A percentile compares a stretch with the other conserved stretches of the same genome.
Evolutionary conservation across 2,329 filamentous ascomycete genomes (phyloP).

Genomic region (Fusarium siculi): DNA sequence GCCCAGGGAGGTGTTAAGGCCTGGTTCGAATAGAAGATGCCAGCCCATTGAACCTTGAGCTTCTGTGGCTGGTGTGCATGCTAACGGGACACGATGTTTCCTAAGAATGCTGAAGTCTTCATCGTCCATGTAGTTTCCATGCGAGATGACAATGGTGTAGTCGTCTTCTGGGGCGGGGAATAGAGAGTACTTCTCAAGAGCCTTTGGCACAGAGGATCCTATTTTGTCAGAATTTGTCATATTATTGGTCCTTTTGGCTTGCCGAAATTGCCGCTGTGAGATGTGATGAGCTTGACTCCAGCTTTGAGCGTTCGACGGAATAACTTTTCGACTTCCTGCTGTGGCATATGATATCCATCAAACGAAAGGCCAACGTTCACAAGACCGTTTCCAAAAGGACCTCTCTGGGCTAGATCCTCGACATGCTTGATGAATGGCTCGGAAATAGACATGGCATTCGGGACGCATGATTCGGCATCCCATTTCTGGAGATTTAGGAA

Average conservation of each 20-base stretch:
- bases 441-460: background rate
- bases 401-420: background rate
- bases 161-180: background rate
- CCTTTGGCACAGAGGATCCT: background rate
- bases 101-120: background rate
- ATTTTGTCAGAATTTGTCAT: rapidly evolving
- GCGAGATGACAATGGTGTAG: background rate
- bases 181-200: background rate
- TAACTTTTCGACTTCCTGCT: background rate
- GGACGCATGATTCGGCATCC: background rate
- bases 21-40: background rate
- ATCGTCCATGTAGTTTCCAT: background rate
- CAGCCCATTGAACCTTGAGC: background rate
- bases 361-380: background rate
- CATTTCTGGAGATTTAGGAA: background rate
- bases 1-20: background rate
- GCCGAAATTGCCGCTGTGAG: background rate
- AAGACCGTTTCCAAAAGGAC: background rate
- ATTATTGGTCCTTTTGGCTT: background rate
- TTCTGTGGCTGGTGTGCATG: background rate
- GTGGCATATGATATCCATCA: background rate
- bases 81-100: background rate
- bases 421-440: background rate
- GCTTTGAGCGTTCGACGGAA: background rate
- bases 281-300: background rate